Conservation (phyloP, 495 filamentous ascomycete genomes). For the Cenococcum geophilum region DNA sequence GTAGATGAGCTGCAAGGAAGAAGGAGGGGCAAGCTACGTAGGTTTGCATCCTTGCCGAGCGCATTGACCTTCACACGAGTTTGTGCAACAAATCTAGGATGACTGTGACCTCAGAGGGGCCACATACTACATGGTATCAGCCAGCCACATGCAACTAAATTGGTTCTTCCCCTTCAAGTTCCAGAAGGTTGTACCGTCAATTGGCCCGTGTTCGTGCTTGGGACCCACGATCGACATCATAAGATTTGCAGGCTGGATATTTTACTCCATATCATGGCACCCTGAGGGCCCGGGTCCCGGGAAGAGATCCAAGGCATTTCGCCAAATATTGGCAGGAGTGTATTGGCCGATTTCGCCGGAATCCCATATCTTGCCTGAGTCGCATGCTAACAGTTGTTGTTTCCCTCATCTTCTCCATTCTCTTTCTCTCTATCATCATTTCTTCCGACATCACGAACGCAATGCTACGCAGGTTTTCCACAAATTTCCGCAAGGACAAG, state of each 20-base stretch:
- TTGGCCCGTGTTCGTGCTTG: neutral
- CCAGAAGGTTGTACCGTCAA: neutral
- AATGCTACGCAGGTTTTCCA: conserved; percentile 45
- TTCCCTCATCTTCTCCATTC: neutral
- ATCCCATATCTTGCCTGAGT: neutral
- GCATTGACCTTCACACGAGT: neutral
- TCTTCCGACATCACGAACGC: neutral
- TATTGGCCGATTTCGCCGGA: neutral
- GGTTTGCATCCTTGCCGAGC: neutral
- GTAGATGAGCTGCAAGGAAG: too few relatives aligned
- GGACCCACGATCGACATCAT: neutral
- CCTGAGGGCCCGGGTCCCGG: neutral
- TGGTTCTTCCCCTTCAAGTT: neutral
- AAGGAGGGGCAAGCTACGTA: neutral
- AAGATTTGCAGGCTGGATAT: neutral
- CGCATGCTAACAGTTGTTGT: neutral
- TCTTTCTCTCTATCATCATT: neutral
- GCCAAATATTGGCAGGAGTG: neutral
- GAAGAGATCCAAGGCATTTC: neutral
- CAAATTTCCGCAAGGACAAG: conserved; percentile 48
- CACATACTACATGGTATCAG: neutral
- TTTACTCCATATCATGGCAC: neutral
- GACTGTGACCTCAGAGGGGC: neutral
- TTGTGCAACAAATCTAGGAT: neutral
- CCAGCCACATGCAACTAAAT: conserved; percentile 2